A percentile compares a stretch with the other conserved stretches of the same genome.
Evolutionary conservation across 2,329 filamentous ascomycete genomes (phyloP).

Genomic region (Xylariaceae sp.): DNA sequence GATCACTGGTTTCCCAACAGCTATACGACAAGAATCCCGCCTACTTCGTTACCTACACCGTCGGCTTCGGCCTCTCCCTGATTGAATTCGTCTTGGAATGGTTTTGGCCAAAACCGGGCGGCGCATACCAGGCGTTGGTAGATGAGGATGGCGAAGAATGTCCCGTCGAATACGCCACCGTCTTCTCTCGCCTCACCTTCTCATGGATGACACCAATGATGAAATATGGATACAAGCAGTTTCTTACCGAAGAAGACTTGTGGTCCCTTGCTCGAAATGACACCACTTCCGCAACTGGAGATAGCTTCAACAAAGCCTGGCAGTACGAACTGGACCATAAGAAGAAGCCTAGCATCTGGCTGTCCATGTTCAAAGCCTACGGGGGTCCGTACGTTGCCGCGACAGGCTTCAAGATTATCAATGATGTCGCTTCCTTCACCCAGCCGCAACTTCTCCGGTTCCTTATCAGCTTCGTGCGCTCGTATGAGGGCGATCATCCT

Average conservation of each 20-base stretch:
- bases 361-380: conserved; percentile 79
- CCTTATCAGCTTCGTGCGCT: conserved; percentile 79
- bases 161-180: conserved; percentile 83
- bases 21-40: conserved; percentile 61
- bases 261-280: conserved; percentile 86
- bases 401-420: conserved; percentile 81
- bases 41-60: conserved; percentile 74
- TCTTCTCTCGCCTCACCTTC: conserved; percentile 92
- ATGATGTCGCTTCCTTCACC: conserved; percentile 79
- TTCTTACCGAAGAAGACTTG: conserved; percentile 87
- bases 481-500: conserved; percentile 61
- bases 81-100: conserved; percentile 78
- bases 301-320: conserved; percentile 73
- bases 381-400: conserved; percentile 79
- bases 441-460: conserved; percentile 87
- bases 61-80: conserved; percentile 65
- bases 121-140: conserved; percentile 53
- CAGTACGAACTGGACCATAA: conserved; percentile 63
- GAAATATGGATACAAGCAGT: conserved; percentile 89
- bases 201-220: conserved; percentile 99
- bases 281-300: conserved; percentile 70
- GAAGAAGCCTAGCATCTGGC: conserved; percentile 78
- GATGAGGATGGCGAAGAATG: conserved; percentile 56
- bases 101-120: conserved; percentile 75
- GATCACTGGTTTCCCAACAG: conserved; percentile 77